Conservation (phyloP, 495 filamentous ascomycete species). For the Amorphotheca resinae region DNA sequence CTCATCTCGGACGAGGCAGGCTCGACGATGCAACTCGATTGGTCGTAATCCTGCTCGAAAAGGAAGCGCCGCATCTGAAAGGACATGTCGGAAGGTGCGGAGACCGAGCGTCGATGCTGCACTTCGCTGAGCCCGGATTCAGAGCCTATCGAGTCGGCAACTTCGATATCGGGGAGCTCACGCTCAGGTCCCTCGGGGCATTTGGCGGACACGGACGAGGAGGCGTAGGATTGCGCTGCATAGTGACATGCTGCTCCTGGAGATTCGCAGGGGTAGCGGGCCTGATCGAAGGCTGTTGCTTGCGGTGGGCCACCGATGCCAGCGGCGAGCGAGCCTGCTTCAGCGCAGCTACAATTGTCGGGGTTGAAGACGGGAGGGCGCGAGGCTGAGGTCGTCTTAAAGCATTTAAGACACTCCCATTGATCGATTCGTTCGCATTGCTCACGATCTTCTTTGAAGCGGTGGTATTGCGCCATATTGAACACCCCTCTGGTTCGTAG, state of each 20-base stretch:
- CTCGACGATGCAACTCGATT: neutral
- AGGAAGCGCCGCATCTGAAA: slow-evolving; percentile 9
- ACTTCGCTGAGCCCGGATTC: slow-evolving; percentile 4
- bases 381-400: slow-evolving; percentile 11
- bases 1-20: neutral
- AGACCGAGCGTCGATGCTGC: slow-evolving; percentile 6
- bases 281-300: neutral
- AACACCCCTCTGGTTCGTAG: neutral
- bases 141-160: slow-evolving; percentile 2
- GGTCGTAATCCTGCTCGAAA: neutral
- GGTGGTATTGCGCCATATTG: slow-evolving; percentile 6
- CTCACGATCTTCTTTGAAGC: neutral
- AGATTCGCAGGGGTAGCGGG: neutral
- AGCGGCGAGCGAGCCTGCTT: slow-evolving; percentile 8
- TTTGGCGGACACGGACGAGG: slow-evolving; percentile 3
- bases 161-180: slow-evolving; percentile 5
- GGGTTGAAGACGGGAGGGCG: slow-evolving; percentile 22
- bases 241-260: neutral
- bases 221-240: slow-evolving; percentile 9
- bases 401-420: slow-evolving; percentile 6
- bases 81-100: slow-evolving; percentile 8
- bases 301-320: neutral
- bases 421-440: slow-evolving; percentile 2
- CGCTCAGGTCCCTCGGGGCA: slow-evolving; percentile 14
- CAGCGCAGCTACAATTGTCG: slow-evolving; percentile 21